Base-by-base conservation (phyloP, 2,329 filamentous ascomycete genomes). In the Arthrobotrys iridis region DNA sequence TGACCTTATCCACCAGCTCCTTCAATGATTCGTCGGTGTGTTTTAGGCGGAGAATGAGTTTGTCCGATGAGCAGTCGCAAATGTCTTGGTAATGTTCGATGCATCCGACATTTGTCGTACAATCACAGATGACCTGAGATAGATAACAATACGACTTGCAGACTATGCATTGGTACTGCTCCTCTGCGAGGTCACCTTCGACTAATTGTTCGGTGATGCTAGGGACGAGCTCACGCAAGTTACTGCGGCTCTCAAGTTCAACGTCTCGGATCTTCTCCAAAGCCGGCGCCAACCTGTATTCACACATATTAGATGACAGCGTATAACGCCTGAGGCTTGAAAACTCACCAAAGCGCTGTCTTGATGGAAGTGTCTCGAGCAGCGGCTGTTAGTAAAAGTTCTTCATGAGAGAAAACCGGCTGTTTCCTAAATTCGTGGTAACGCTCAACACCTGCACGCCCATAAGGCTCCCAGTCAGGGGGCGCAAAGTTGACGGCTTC, bases 401-500 rank as follows among this genome's bases (percentile, higher is more conserved):
- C 95, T 79, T 99, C 95, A 78, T 99, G 95, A 0, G 94, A 98
- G 82, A 99, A 99, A 82, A 95, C 98, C 0, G 95, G 93, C 77
- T 97, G 93, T 66, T 93, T 88, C 66, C 94, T 88, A 82, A 97
- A 99, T 57, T 90, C 87, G 79, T 95, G 92, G 28, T 98, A 85
- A 77, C 94, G 87, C 79, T 94, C 90, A 0, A 98, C 93, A 0
- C 95, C 93, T 26, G 89, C 87, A 65, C 94, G 89, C 1, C 95
- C 95, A 80, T 89, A 96, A 0, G 93, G 93, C 80, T 99, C 95
- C 95, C 95, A 99, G 79, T 99, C 95, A 26, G 85, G 86, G 0
- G 95, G 95, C 0, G 95, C 95, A 83, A 99, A 99, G 81, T 99
- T 99, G 79, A 99, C 95, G 3, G 95, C 95, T 82, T 99, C 95